Base-by-base conservation (phyloP, 169 alveolate genomes). In the Eimeria maxima region DNA sequence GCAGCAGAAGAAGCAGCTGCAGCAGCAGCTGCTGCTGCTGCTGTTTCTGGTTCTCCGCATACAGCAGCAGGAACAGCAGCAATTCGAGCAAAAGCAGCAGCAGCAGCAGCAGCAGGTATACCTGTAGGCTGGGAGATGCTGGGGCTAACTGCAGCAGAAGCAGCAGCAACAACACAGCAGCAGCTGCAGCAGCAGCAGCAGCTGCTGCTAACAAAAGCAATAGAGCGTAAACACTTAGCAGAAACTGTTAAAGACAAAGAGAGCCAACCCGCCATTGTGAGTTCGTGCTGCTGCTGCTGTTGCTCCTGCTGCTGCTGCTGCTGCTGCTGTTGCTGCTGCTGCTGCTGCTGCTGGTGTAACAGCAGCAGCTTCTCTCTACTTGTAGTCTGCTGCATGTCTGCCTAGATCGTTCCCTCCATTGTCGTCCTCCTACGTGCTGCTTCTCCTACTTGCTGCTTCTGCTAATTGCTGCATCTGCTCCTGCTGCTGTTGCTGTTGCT, bases 181-280 rank as follows among this genome's bases (percentile, higher is more conserved):
- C 14, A 14, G 78, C 42, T 67, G 78, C 78, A 67, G 78, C 78
- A 67, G 78, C 78, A 67, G 78, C 78, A 67, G 78, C 78, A 67
- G 42, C 78, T 14, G 6, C 78, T 67, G 11, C 78, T 67, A 8
- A 18, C 45, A 10, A n/a, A n/a, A 29, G 78, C 33, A 11, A 29
- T 14, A 14, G 78, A 67, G 22, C 78, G 78, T 14, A 67, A n/a
- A 18, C 78, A n/a, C 14, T 8, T 67, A 10, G 78, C 78, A 67
- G 78, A 67, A 10, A 8, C 78, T n/a, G 24, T 67, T n/a, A 67
- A 67, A 67, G 78, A 67, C 29, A 67, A 67, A 29, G 42, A 18
- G 16, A 29, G 42, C 2, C 16, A 8, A 67, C 29, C 78, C 1
- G 13, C 45, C 78, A 67, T 67, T 8, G 78, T 67, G 24, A 14